Evolutionary conservation across 108 stramenopile genomes (phyloP).

Genomic region (Nitzschia sp.): DNA sequence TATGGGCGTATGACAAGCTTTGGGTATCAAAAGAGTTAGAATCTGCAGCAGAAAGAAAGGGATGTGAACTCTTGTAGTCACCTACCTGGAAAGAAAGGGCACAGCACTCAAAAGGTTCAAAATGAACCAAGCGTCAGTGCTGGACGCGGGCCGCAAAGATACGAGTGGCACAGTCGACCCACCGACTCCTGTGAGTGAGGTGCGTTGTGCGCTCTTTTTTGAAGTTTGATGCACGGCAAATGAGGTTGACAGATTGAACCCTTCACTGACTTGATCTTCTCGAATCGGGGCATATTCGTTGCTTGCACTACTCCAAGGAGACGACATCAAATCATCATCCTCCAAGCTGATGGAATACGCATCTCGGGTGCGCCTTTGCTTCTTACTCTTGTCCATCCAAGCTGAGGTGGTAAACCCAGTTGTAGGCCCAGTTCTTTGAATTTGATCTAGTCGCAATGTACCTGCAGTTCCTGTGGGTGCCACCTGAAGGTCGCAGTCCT

Average conservation of each 20-base stretch:
- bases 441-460: conserved; percentile 73
- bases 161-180: conserved; percentile 57
- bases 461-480: conserved; percentile 90
- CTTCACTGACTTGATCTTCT: conserved; percentile 17
- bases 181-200: conserved; percentile 20
- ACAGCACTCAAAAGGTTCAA: conserved; percentile 77
- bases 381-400: conserved; percentile 21
- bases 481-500: conserved; percentile 65
- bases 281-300: conserved; percentile 38
- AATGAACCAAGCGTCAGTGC: conserved; percentile 89
- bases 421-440: conserved; percentile 19
- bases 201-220: conserved; percentile 5
- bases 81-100: conserved; percentile 78
- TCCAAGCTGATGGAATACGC: conserved; percentile 21
- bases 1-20: conserved; percentile 73
- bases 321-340: conserved; percentile 25
- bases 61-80: neutral
- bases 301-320: conserved; percentile 28
- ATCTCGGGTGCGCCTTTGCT: conserved; percentile 6
- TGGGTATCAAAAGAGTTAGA: neutral
- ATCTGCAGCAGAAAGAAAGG: neutral
- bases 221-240: conserved; percentile 5
- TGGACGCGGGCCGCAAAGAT: conserved; percentile 73
- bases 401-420: conserved; percentile 21
- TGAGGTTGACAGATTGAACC: conserved; percentile 4